Percentiles rank a stretch among this genome's conserved stretches.
phyloP scores from a whole-genome alignment of 768 basidiomycete species.

The Tylopilus rubrobrunneus region DNA sequence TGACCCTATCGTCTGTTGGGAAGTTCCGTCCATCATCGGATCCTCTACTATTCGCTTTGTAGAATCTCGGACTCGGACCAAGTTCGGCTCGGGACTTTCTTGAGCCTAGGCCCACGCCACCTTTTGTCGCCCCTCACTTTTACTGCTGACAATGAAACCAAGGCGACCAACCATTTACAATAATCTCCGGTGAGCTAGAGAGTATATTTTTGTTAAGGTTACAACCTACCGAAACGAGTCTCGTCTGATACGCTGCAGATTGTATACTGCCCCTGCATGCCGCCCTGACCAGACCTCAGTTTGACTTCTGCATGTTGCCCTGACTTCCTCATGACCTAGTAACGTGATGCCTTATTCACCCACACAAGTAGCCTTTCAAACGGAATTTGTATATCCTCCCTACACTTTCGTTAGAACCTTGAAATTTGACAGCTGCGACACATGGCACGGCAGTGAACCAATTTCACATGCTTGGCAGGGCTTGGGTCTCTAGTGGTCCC shows the following conservation, averaged over 20 bases:
- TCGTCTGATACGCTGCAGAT: neutral
- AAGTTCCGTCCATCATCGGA: neutral
- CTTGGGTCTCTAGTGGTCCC: slow-evolving; percentile 8
- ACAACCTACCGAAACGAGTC: too few species aligned
- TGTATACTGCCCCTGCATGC: neutral
- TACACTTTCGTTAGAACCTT: neutral
- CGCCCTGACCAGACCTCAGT: too few species aligned
- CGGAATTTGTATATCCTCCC: too few species aligned
- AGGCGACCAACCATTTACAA: too few species aligned
- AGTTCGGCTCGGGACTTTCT: neutral
- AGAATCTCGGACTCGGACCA: neutral
- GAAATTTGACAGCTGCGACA: neutral
- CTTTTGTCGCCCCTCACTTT: too few species aligned
- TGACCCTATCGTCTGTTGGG: too few species aligned
- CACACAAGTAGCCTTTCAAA: neutral
- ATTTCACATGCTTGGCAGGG: slow-evolving; percentile 46
- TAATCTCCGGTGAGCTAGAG: too few species aligned
- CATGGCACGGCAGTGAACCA: slow-evolving; percentile 30
- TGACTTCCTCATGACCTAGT: slow-evolving; percentile 6
- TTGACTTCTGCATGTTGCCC: too few species aligned
- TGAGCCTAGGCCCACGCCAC: too few species aligned
- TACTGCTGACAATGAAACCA: neutral
- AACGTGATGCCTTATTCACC: slow-evolving; percentile 5
- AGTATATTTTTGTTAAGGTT: too few species aligned
- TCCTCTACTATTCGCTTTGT: neutral